phyloP scores from a whole-genome alignment of 2,329 filamentous ascomycete species.

The Colletotrichum magnum region DNA sequence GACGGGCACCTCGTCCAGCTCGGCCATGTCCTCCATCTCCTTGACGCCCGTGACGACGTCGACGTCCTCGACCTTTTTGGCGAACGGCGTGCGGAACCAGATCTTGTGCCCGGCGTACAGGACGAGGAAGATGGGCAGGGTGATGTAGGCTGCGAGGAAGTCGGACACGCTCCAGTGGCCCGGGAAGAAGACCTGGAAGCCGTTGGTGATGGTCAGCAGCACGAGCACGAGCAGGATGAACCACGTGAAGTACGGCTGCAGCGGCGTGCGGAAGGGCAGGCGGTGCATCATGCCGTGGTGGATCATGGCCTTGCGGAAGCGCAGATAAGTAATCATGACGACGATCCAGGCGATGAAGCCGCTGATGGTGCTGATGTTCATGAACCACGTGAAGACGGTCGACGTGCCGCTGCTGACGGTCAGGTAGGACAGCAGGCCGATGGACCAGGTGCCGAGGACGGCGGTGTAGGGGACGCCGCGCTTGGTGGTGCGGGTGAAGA shows the following conservation, averaged over 20 bases:
- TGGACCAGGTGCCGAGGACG: slow-evolving; percentile 67
- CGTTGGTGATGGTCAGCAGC: slow-evolving; percentile 79
- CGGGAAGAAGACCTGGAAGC: slow-evolving; percentile 81
- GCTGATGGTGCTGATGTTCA: slow-evolving; percentile 76
- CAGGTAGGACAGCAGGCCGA: slow-evolving; percentile 79
- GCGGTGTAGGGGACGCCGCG: slow-evolving; percentile 72
- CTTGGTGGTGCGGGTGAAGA: slow-evolving; percentile 73
- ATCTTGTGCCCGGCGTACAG: slow-evolving; percentile 75
- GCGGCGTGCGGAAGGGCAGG: slow-evolving; percentile 66
- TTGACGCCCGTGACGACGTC: slow-evolving; percentile 71
- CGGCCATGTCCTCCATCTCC: slow-evolving; percentile 73
- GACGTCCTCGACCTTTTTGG: slow-evolving; percentile 61
- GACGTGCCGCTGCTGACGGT: slow-evolving; percentile 75
- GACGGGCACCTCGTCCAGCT: slow-evolving; percentile 61
- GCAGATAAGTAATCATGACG: slow-evolving; percentile 70
- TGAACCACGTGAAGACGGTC: slow-evolving; percentile 79
- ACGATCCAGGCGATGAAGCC: slow-evolving; percentile 74
- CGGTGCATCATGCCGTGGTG: slow-evolving; percentile 64
- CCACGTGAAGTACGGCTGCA: slow-evolving; percentile 76
- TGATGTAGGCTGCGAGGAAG: slow-evolving; percentile 78
- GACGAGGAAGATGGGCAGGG: slow-evolving; percentile 71
- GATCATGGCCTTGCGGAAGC: slow-evolving; percentile 70
- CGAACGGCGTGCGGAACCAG: slow-evolving; percentile 59
- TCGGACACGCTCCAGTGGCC: slow-evolving; percentile 71
- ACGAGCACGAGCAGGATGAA: slow-evolving; percentile 69